These are phyloP conservation scores for Guyanaporus albipodus DNA, from an alignment of 768 basidiomycete genomes.

Conservation along the genomic window DNA sequence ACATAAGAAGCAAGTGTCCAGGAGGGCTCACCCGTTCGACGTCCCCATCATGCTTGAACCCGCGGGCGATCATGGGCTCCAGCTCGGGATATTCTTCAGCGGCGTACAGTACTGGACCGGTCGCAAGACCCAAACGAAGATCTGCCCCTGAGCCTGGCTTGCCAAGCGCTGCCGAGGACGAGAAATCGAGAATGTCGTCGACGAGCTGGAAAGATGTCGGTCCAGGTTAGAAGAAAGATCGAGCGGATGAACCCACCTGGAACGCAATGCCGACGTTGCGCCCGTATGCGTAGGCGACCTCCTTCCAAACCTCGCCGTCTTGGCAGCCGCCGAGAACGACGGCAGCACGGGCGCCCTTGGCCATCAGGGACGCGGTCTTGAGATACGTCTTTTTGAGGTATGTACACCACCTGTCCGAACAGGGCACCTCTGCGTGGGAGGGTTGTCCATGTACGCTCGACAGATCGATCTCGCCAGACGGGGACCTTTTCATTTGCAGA, in stretches of 20 bases:
- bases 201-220: constrained; percentile 57
- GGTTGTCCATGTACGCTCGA: constrained; percentile 45
- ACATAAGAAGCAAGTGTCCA: not conserved
- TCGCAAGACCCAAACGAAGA: constrained; percentile 77
- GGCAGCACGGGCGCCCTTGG: constrained; percentile 55
- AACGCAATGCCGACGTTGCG: constrained; percentile 3
- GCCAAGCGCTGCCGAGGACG: constrained; percentile 46
- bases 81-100: constrained; percentile 80
- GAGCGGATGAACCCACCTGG: not conserved
- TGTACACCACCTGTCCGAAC: constrained; percentile 55
- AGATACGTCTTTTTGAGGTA: constrained; percentile 88
- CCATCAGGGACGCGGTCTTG: constrained; percentile 1
- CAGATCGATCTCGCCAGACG: constrained; percentile 17
- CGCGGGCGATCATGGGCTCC: constrained; percentile 71
- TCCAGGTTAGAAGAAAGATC: no score
- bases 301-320: constrained; percentile 80
- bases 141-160: constrained; percentile 86
- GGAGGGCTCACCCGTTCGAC: constrained; percentile 59
- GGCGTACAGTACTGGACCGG: constrained; percentile 82
- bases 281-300: constrained; percentile 68
- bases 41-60: constrained; percentile 75
- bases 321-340: constrained; percentile 82
- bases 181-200: constrained; percentile 77
- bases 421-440: constrained; percentile 24
- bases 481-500: constrained; percentile 49